Percentiles rank a stretch among this genome's conserved stretches.
Conservation (phyloP, 805 yeast species). For the Kuraishia floccosa region DNA sequence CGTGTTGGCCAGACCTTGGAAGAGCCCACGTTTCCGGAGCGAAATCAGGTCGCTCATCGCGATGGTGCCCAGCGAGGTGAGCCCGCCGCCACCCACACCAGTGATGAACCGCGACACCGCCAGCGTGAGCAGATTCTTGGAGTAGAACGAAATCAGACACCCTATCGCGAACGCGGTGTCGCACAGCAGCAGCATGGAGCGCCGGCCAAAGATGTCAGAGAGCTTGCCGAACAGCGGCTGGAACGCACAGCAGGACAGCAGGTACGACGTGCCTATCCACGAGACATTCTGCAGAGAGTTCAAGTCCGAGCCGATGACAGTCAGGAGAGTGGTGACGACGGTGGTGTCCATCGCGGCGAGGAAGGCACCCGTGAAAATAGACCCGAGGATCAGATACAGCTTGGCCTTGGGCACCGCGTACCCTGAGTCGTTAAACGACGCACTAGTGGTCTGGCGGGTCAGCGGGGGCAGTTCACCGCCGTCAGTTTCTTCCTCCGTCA, state of each 20-base stretch:
- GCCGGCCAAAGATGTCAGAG: slow-evolving; percentile 64
- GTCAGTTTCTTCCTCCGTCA: no score
- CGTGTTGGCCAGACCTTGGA: slow-evolving; percentile 77
- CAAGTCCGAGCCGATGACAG: slow-evolving; percentile 61
- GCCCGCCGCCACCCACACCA: slow-evolving; percentile 90
- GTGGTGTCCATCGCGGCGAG: slow-evolving; percentile 61
- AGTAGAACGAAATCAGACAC: slow-evolving; percentile 41
- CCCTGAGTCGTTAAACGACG: no score
- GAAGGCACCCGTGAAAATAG: slow-evolving; percentile 36
- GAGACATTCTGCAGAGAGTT: slow-evolving; percentile 51
- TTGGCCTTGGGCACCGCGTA: slow-evolving; percentile 13
- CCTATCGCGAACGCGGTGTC: slow-evolving; percentile 44
- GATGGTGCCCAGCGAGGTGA: slow-evolving; percentile 66
- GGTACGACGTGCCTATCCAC: slow-evolving; percentile 66
- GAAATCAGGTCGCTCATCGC: slow-evolving; percentile 75
- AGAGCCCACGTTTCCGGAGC: slow-evolving; percentile 69
- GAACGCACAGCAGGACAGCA: slow-evolving; percentile 57
- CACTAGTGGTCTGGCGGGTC: no score
- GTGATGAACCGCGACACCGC: slow-evolving; percentile 57
- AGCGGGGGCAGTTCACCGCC: no score
- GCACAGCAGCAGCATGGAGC: slow-evolving; percentile 37
- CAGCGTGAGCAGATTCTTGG: slow-evolving; percentile 33
- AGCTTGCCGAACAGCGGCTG: slow-evolving; percentile 66
- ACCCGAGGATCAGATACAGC: slow-evolving; percentile 22
- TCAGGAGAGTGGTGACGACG: slow-evolving; percentile 51